A percentile compares a stretch with the other conserved stretches of the same genome.
These are phyloP conservation scores for Gossypium sturtianum DNA, from an alignment of 345 rosid genomes.

Conservation along the genomic window DNA sequence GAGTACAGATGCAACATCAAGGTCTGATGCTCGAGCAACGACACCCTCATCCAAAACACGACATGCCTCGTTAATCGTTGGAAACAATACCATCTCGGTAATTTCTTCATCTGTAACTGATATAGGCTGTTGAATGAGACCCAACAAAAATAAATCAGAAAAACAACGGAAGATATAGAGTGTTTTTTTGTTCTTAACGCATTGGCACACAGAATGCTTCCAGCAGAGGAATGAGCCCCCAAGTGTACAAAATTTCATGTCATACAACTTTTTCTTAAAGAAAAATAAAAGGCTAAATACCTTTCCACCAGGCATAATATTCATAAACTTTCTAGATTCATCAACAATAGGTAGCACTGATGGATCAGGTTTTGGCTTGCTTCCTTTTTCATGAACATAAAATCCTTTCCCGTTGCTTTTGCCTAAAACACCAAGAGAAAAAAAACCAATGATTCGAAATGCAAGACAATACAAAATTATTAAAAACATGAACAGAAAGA, in stretches of 20 bases:
- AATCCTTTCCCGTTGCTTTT: conserved; percentile 83
- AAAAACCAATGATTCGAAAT: neutral
- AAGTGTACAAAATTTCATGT: neutral
- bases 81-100: conserved; percentile 82
- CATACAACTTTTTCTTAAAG: no score
- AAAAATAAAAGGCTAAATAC: conserved; percentile 27
- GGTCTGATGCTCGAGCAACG: conserved; percentile 81
- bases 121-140: conserved; percentile 52
- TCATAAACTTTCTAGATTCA: conserved; percentile 61
- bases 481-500: conserved; percentile 2
- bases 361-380: conserved; percentile 78
- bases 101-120: conserved; percentile 72
- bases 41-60: conserved; percentile 79
- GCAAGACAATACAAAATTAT: neutral
- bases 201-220: neutral
- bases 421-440: conserved; percentile 37
- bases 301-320: conserved; percentile 91
- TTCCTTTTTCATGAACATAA: conserved; percentile 73
- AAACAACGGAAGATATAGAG: conserved; percentile 1
- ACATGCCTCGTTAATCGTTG: conserved; percentile 86
- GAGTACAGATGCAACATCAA: conserved; percentile 84
- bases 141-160: conserved; percentile 16
- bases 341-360: conserved; percentile 67
- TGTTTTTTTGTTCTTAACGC: neutral
- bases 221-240: neutral